Evolutionary conservation across 1,284 basidiomycete species (phyloP).

Genomic region (Cutaneotrichosporon sp.): DNA sequence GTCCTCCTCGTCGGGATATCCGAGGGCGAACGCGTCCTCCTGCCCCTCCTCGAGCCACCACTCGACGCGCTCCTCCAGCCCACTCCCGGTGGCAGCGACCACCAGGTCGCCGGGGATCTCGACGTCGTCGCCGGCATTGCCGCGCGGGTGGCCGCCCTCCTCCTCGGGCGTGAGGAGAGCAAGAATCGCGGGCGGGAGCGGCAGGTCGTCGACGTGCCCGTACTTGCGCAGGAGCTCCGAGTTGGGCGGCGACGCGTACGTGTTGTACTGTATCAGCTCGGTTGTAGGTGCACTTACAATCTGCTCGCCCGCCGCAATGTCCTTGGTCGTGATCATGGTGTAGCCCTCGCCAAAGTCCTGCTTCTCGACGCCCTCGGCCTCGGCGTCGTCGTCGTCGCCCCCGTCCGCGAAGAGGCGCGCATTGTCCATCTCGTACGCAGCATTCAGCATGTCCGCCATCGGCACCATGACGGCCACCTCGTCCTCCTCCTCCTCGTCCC

Average conservation of each 20-base stretch:
- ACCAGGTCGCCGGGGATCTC: slow-evolving; percentile 81
- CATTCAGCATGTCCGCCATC: slow-evolving; percentile 94
- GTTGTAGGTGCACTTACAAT: slow-evolving; percentile 63
- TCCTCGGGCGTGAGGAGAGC: slow-evolving; percentile 25
- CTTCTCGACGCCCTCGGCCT: slow-evolving; percentile 12
- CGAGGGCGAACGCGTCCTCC: slow-evolving; percentile 75
- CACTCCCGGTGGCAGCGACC: slow-evolving; percentile 57
- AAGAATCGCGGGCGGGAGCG: slow-evolving; percentile 55
- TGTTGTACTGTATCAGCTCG: slow-evolving; percentile 71
- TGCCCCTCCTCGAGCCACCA: slow-evolving; percentile 89
- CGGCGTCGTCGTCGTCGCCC: slow-evolving; percentile 22
- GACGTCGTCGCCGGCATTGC: slow-evolving; percentile 85
- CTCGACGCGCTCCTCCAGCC: slow-evolving; percentile 63
- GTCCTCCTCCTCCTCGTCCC: slow-evolving; percentile 62
- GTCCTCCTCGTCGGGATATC: slow-evolving; percentile 50
- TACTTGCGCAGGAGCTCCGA: slow-evolving; percentile 91
- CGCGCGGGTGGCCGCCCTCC: slow-evolving; percentile 46
- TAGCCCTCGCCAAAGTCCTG: slow-evolving; percentile 22
- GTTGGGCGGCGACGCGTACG: slow-evolving; percentile 93
- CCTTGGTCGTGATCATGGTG: slow-evolving; percentile 32
- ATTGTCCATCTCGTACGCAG: slow-evolving; percentile 81
- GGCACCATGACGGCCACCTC: slow-evolving; percentile 90
- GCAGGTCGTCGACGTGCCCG: slow-evolving; percentile 83
- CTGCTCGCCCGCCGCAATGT: slow-evolving; percentile 77
- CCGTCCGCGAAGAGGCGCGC: slow-evolving; percentile 52